phyloP scores from a whole-genome alignment of 768 basidiomycete genomes.

The Albatrellus ellisii region DNA sequence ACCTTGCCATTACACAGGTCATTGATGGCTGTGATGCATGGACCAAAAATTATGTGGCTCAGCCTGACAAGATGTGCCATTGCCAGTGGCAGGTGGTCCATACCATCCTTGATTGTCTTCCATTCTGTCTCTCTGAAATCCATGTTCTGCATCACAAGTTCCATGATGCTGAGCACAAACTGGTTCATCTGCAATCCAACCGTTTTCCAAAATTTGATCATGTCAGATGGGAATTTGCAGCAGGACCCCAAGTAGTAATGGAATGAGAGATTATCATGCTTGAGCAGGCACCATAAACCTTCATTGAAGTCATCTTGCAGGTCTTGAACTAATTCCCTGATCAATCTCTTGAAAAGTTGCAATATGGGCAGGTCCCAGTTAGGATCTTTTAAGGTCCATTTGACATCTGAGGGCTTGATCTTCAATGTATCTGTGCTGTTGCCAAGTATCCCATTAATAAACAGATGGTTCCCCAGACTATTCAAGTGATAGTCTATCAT shows the following conservation, averaged over 20 bases:
- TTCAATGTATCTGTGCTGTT: not conserved
- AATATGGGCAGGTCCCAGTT: constrained; percentile 5
- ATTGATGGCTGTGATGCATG: constrained; percentile 11
- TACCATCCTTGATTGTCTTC: constrained; percentile 13
- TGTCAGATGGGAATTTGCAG: constrained; percentile 10
- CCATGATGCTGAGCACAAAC: constrained; percentile 16
- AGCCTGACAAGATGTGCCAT: constrained; percentile 13
- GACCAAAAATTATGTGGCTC: constrained; percentile 13
- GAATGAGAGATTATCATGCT: constrained; percentile 13
- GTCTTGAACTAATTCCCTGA: constrained; percentile 5
- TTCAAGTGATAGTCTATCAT: constrained; percentile 9
- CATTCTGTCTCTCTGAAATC: constrained; percentile 14
- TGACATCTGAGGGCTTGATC: constrained; percentile 2
- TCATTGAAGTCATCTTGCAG: constrained; percentile 7
- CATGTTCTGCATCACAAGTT: constrained; percentile 16
- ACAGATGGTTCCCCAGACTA: constrained; percentile 9
- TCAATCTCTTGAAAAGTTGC: constrained; percentile 9
- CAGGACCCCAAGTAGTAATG: constrained; percentile 11
- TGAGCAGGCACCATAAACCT: constrained; percentile 11
- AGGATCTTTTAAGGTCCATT: constrained; percentile 4
- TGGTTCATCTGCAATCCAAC: constrained; percentile 16
- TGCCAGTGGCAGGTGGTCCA: constrained; percentile 14
- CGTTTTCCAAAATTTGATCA: constrained; percentile 15
- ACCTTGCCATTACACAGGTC: constrained; percentile 11
- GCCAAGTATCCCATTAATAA: constrained; percentile 5